Evolutionary conservation across 768 basidiomycete genomes (phyloP).

Genomic region (Suillus discolor): DNA sequence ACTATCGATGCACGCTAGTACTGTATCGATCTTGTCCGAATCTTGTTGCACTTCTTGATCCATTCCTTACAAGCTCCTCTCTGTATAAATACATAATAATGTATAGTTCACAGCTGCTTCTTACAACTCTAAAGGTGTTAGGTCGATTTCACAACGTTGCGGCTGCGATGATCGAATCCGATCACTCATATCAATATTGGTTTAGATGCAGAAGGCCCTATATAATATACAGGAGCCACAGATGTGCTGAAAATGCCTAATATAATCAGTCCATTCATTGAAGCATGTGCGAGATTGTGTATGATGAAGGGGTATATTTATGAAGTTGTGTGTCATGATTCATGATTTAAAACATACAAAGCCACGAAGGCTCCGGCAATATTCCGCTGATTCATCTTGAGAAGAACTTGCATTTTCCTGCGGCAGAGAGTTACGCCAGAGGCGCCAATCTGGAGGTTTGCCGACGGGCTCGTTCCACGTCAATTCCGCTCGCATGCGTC

Average conservation of each 20-base stretch:
- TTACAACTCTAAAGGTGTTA: no score
- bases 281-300: neutral
- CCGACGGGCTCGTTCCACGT: constrained; percentile 54
- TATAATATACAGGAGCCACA: neutral
- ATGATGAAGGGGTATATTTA: constrained; percentile 1
- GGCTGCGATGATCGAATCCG: neutral
- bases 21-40: neutral
- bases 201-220: neutral
- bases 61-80: neutral
- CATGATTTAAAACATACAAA: constrained; percentile 54
- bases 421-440: constrained; percentile 47
- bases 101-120: neutral
- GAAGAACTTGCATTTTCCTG: constrained; percentile 14
- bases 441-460: constrained; percentile 51
- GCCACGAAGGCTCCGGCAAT: constrained; percentile 45
- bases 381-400: constrained; percentile 34
- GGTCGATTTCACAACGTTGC: neutral
- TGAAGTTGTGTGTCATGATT: neutral
- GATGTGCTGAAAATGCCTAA: neutral
- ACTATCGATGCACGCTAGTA: neutral
- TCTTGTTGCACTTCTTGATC: neutral
- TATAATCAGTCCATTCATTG: neutral
- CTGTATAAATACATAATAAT: neutral
- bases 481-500: constrained; percentile 46
- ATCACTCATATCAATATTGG: neutral